Evolutionary conservation across 495 filamentous ascomycete genomes (phyloP).

Genomic region (Penicillium alfredii): DNA sequence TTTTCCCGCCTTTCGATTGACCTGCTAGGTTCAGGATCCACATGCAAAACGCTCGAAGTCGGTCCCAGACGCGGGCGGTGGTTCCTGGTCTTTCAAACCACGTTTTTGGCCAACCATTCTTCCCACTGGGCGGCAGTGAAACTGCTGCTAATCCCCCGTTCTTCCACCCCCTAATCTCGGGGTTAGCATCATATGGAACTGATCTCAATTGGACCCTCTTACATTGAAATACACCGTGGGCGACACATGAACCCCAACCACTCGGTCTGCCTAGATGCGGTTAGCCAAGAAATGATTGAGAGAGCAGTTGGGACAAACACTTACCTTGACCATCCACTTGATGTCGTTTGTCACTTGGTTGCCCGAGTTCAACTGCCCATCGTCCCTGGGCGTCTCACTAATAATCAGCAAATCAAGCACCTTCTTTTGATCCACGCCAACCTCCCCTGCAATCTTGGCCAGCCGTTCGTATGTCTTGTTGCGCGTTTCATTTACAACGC

Average conservation of each 20-base stretch:
- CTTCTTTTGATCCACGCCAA: constrained; percentile 59
- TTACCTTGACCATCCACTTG: constrained; percentile 74
- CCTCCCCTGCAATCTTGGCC: constrained; percentile 57
- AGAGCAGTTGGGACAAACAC: constrained; percentile 6
- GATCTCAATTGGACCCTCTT: constrained; percentile 7
- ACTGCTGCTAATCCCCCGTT: constrained; percentile 66
- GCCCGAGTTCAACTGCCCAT: constrained; percentile 65
- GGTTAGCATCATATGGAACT: constrained; percentile 19
- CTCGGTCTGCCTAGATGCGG: constrained; percentile 48
- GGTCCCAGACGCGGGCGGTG: constrained; percentile 3
- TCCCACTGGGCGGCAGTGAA: constrained; percentile 78
- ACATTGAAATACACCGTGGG: constrained; percentile 84
- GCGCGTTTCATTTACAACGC: constrained; percentile 70
- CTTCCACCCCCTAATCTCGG: constrained; percentile 59
- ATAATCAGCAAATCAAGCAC: constrained; percentile 62
- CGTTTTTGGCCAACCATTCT: constrained; percentile 75
- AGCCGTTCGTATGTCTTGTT: constrained; percentile 81
- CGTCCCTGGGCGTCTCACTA: constrained; percentile 51
- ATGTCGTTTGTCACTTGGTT: constrained; percentile 76
- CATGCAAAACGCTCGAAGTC: constrained; percentile 7
- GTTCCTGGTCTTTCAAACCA: constrained; percentile 41
- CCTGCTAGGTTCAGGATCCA: constrained; percentile 6
- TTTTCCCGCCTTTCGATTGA: constrained; percentile 5
- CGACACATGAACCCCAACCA: constrained; percentile 79
- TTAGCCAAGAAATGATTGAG: constrained; percentile 12